Evolutionary conservation across 2,329 filamentous ascomycete species (phyloP).

Genomic region (Botrytis squamosa): DNA sequence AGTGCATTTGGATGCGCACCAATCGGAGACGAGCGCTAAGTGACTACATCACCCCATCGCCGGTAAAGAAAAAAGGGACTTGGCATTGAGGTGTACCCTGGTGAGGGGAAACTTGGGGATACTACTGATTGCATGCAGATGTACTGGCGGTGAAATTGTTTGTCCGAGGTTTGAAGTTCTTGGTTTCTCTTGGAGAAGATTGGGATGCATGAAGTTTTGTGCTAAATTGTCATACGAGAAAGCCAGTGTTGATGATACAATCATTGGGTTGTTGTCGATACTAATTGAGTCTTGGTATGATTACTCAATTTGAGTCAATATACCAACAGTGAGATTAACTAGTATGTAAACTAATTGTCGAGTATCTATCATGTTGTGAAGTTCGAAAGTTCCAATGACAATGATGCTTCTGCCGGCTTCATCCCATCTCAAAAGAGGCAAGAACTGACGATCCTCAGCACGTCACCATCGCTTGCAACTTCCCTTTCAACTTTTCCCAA

Average conservation of each 20-base stretch:
- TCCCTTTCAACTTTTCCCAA: conserved; percentile 4
- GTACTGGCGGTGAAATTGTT: conserved; percentile 3
- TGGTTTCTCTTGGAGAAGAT: not conserved
- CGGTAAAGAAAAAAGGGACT: not conserved
- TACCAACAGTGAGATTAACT: not conserved
- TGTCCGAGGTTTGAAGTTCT: not conserved
- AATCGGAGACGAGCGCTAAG: conserved; percentile 3
- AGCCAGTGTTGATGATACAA: not conserved
- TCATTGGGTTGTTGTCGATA: not conserved
- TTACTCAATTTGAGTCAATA: not conserved
- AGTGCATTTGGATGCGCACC: conserved; percentile 7
- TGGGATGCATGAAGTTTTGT: not conserved
- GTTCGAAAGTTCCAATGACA: not conserved
- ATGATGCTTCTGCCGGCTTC: not conserved
- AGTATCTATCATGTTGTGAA: not conserved
- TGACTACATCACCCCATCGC: not conserved
- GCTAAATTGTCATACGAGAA: not conserved
- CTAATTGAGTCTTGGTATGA: not conserved
- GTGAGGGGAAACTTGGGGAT: conserved; percentile 6
- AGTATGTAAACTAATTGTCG: not conserved
- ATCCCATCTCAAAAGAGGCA: not conserved
- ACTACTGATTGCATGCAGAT: not conserved
- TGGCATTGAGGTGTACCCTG: not conserved
- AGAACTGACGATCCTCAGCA: conserved; percentile 12
- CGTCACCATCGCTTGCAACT: conserved; percentile 5